phyloP scores from a whole-genome alignment of 805 yeast genomes.

The Sugiyamaella americana region DNA sequence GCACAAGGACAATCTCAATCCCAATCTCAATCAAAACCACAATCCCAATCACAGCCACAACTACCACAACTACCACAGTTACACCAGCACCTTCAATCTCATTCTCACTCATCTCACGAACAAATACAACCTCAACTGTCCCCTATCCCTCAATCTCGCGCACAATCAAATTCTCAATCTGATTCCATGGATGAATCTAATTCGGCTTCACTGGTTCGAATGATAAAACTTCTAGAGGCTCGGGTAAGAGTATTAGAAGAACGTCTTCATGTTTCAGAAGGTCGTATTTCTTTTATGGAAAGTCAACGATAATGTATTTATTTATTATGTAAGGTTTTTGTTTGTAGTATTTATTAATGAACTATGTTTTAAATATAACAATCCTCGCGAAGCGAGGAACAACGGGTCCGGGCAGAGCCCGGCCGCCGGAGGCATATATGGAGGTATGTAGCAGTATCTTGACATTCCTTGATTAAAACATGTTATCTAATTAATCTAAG shows the following conservation, averaged over 20 bases:
- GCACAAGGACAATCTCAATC: no score
- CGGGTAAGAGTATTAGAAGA: slow-evolving; percentile 28
- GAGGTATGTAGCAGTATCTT: no score
- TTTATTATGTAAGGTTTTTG: no score
- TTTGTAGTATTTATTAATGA: no score
- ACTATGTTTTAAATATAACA: no score
- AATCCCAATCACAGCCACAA: slow-evolving; percentile 3
- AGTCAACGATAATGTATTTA: neutral
- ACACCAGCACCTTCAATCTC: neutral
- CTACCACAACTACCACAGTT: neutral
- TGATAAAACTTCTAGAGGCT: slow-evolving; percentile 27
- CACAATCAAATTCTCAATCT: neutral
- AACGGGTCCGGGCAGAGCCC: no score
- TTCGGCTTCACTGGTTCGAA: neutral
- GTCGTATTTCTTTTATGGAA: slow-evolving; percentile 23
- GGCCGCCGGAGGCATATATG: no score
- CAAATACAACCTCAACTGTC: neutral
- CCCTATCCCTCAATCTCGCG: neutral
- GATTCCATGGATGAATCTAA: neutral
- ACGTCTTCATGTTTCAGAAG: slow-evolving; percentile 29
- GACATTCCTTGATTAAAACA: no score
- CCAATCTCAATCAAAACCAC: neutral
- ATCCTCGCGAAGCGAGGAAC: no score
- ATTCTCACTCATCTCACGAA: neutral
- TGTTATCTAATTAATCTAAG: no score